Percentiles rank a stretch among this genome's conserved stretches.
Conservation (phyloP, 768 basidiomycete genomes). For the Amanita fuliginea region DNA sequence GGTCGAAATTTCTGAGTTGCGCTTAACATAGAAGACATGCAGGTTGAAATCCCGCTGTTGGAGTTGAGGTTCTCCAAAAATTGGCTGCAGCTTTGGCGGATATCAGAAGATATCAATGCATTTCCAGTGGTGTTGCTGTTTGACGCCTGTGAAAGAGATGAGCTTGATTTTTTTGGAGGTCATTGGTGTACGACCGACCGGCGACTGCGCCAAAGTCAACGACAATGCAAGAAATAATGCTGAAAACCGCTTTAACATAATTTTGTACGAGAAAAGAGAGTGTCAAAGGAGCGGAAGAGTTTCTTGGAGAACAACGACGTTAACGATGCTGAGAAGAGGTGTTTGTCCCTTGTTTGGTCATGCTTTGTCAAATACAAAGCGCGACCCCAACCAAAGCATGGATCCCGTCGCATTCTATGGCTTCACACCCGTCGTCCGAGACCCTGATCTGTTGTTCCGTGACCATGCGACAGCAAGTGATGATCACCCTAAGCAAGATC, state of each 20-base stretch:
- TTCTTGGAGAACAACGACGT: conserved; percentile 18
- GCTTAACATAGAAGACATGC: conserved; percentile 50
- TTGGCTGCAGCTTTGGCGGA: conserved; percentile 39
- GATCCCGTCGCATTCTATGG: conserved; percentile 26
- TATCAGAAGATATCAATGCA: conserved; percentile 57
- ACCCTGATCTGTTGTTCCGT: conserved; percentile 37
- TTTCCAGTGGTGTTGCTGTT: conserved; percentile 21
- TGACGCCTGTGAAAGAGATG: background rate
- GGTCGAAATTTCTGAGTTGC: conserved; percentile 48
- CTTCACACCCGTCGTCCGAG: conserved; percentile 35
- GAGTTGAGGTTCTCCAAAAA: conserved; percentile 58
- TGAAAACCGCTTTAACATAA: conserved; percentile 41
- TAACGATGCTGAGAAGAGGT: background rate
- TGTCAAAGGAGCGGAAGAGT: conserved; percentile 35
- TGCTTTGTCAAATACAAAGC: background rate
- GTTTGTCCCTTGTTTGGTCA: background rate
- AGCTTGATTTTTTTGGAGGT: background rate
- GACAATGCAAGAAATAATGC: conserved; percentile 40
- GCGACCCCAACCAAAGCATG: no score
- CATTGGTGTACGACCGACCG: conserved; percentile 21
- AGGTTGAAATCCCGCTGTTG: conserved; percentile 44
- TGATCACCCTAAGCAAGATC: conserved; percentile 29
- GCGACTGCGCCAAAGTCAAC: conserved; percentile 38
- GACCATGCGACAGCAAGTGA: conserved; percentile 32
- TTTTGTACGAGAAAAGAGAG: conserved; percentile 15